Percentiles rank a stretch among this genome's conserved stretches.
These are phyloP conservation scores for Piper longum DNA, from an alignment of 164 flowering plant species.

Conservation along the genomic window DNA sequence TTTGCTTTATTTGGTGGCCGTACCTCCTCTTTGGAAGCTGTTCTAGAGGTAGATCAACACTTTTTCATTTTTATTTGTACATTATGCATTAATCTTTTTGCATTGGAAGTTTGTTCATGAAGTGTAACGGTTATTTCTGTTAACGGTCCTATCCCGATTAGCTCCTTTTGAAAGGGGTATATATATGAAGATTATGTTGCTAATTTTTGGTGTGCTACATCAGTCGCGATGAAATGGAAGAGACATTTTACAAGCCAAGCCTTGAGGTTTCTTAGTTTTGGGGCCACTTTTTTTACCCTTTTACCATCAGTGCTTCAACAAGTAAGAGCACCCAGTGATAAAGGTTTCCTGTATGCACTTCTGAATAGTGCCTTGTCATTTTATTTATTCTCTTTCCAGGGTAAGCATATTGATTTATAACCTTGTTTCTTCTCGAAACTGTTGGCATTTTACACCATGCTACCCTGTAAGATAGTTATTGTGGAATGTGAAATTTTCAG, in stretches of 20 bases:
- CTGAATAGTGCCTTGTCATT: conserved; percentile 70
- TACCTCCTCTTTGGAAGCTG: conserved; percentile 54
- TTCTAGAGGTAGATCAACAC: conserved; percentile 31
- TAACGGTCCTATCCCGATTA: conserved; percentile 77
- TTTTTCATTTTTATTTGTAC: not conserved
- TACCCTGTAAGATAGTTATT: not conserved
- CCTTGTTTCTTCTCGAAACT: not conserved
- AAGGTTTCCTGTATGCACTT: conserved; percentile 64
- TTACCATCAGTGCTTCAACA: conserved; percentile 83
- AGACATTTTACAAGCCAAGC: conserved; percentile 40
- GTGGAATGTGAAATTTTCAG: conserved; percentile 25
- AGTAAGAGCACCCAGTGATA: conserved; percentile 51
- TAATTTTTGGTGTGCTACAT: conserved; percentile 89
- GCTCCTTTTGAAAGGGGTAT: conserved; percentile 95
- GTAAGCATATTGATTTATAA: conserved; percentile 14
- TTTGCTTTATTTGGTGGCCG: conserved; percentile 88
- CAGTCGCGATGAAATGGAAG: conserved; percentile 78
- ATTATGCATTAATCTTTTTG: not conserved
- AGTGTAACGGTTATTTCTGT: not conserved
- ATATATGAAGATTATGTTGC: conserved; percentile 95
- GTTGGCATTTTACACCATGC: too few relatives aligned
- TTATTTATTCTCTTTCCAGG: conserved; percentile 91
- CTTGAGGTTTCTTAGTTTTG: conserved; percentile 50
- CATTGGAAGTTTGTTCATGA: too few relatives aligned
- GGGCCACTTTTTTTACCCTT: conserved; percentile 38